These are phyloP conservation scores for Penicillium palitans DNA, from an alignment of 2,329 filamentous ascomycete genomes.

Conservation along the genomic window DNA sequence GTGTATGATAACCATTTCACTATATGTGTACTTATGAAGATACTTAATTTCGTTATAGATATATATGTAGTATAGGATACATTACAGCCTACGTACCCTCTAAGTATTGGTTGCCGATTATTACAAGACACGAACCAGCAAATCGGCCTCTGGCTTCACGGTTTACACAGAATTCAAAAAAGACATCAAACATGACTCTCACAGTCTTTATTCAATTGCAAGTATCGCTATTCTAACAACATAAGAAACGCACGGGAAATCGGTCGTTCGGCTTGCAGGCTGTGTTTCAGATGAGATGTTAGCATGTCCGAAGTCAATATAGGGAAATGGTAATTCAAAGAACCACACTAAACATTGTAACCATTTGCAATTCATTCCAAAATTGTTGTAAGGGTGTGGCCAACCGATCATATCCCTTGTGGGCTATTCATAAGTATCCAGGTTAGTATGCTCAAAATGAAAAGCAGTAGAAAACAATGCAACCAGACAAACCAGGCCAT, in stretches of 20 bases:
- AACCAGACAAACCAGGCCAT: neutral
- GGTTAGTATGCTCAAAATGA: neutral
- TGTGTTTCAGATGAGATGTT: neutral
- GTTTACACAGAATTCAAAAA: neutral
- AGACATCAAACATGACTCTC: neutral
- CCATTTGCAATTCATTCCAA: neutral
- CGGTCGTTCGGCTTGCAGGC: no score
- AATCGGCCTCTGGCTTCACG: neutral
- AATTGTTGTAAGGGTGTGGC: neutral
- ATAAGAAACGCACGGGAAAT: fast-evolving
- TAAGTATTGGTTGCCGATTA: no score
- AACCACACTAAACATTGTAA: neutral
- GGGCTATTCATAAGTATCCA: neutral
- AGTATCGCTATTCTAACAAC: neutral
- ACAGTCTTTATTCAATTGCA: neutral
- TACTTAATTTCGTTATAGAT: neutral
- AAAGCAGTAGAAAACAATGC: no score
- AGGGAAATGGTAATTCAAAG: no score
- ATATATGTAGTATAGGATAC: neutral
- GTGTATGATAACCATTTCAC: neutral
- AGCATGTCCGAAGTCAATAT: neutral
- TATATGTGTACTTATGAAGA: neutral
- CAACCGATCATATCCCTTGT: neutral
- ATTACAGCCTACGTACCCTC: neutral
- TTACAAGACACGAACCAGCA: neutral